phyloP scores from a whole-genome alignment of 352 stramenopile species.

The Achlya hypogyna region DNA sequence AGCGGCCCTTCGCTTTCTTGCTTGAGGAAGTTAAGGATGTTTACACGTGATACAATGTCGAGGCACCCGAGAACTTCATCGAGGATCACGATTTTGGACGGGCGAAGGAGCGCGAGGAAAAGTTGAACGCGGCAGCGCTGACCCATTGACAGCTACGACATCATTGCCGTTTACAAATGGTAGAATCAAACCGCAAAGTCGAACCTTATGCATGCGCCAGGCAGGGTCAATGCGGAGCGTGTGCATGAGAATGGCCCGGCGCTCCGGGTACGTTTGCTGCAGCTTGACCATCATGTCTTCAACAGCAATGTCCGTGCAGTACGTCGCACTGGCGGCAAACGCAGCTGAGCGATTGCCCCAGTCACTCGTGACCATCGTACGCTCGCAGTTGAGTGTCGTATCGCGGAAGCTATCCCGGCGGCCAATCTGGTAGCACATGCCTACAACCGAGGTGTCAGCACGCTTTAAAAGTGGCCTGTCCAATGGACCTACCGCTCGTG shows the following conservation, averaged over 20 bases:
- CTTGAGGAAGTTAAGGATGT: conserved; percentile 91
- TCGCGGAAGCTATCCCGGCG: conserved; percentile 93
- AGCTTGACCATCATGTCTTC: conserved; percentile 95
- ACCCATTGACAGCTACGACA: conserved; percentile 58
- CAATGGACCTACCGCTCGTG: conserved; percentile 44
- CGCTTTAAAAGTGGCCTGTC: conserved; percentile 59
- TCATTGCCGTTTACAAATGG: conserved; percentile 13
- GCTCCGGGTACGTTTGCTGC: conserved; percentile 89
- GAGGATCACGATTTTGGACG: conserved; percentile 95
- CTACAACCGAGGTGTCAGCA: not conserved
- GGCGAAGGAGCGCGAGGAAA: conserved; percentile 91
- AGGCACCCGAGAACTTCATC: conserved; percentile 97
- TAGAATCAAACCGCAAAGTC: not conserved
- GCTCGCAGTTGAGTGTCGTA: conserved; percentile 88
- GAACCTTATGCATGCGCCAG: conserved; percentile 62
- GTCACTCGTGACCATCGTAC: conserved; percentile 92
- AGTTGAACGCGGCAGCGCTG: conserved; percentile 91
- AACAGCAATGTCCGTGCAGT: conserved; percentile 92
- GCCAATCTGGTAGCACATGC: conserved; percentile 37
- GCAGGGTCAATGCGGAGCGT: conserved; percentile 94
- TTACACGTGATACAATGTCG: conserved; percentile 92
- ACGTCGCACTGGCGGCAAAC: conserved; percentile 88
- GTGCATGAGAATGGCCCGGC: conserved; percentile 89
- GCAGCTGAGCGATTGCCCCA: conserved; percentile 94
- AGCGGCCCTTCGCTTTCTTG: conserved; percentile 46